Evolutionary conservation across 2,329 filamentous ascomycete species (phyloP), one percentile per base, ranked within the genome.

Genomic region (Ophiosphaerella herpotricha): DNA sequence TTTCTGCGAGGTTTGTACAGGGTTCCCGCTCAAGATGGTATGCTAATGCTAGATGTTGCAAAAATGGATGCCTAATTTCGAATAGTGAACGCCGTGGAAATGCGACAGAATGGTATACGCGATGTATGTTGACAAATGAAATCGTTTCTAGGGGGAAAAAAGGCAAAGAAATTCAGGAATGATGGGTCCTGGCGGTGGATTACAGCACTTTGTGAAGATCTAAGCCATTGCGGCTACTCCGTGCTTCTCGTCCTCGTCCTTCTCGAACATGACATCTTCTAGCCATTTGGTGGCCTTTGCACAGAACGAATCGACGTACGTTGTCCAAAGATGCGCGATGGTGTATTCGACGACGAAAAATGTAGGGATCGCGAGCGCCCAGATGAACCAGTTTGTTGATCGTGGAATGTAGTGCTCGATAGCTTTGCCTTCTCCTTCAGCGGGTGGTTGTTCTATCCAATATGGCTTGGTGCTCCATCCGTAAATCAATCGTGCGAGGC

Each of bases 401-500:
- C 77, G 67, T 1, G 69, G 71, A 14, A 81, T 63, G 68, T 72
- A 81, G 41, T 77, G 72, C 36, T 70, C 70, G 21, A 77, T 68
- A 7, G 58, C 53, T 16, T 76, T 70, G 2, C 71, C 71, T 37
- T 63, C 52, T 12, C 62, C 62, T 26, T 75, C 67, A 11, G 78
- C 77, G n/a, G 45, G 45, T 45, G 75, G 71, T 40, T 68, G 63
- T 40, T 72, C 71, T 9, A 68, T 55, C 38, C 58, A 54, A 69
- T 75, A 79, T 2, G 77, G 75, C 52, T 78, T 68, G 23, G 75
- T 75, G 40, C 71, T 75, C 51, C 79, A 78, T 31, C 79, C 79
- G 55, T 82, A 82, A 6, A 82, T 74, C 64, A 82, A 75, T 72
- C 80, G 80, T 34, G 75, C 75, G 18, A 80, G 74, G 1, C 81